A percentile compares a stretch with the other conserved stretches of the same genome.
Evolutionary conservation across 257 asterid species (phyloP).

Genomic region (Coffea canephora): DNA sequence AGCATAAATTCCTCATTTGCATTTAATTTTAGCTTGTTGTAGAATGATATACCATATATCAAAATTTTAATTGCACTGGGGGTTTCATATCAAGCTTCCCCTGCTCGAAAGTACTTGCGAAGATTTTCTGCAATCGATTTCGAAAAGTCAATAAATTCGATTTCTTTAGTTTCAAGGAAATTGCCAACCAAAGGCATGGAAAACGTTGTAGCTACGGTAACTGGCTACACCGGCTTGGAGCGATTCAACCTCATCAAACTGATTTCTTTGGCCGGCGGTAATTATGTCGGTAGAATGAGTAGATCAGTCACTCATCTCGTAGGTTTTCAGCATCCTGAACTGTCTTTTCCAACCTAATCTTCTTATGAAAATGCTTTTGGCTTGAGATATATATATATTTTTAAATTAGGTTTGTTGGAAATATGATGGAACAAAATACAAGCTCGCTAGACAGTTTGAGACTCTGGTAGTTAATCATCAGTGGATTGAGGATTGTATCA

Average conservation of each 20-base stretch:
- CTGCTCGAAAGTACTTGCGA: no score
- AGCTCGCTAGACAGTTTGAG: constrained; percentile 46
- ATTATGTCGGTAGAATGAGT: constrained; percentile 40
- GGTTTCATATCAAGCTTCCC: no score
- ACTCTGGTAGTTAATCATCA: constrained; percentile 62
- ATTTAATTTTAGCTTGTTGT: no score
- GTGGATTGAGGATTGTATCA: constrained; percentile 88
- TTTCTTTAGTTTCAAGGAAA: constrained; percentile 17
- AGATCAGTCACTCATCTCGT: constrained; percentile 43
- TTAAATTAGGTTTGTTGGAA: constrained; percentile 43
- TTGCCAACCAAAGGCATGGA: constrained; percentile 56
- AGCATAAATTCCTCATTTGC: no score
- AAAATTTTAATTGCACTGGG: no score
- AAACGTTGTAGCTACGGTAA: constrained; percentile 52
- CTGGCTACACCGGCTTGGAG: constrained; percentile 38
- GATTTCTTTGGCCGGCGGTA: constrained; percentile 36
- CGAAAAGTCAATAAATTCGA: background rate
- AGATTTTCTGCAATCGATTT: no score
- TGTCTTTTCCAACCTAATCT: no score
- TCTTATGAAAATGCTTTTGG: background rate
- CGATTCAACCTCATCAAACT: constrained; percentile 44
- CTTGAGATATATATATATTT: background rate
- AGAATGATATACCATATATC: no score
- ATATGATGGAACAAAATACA: constrained; percentile 48
- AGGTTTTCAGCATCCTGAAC: background rate